Base-by-base conservation (phyloP, 2,329 filamentous ascomycete genomes). In the Pleochaeta shiraiana region DNA sequence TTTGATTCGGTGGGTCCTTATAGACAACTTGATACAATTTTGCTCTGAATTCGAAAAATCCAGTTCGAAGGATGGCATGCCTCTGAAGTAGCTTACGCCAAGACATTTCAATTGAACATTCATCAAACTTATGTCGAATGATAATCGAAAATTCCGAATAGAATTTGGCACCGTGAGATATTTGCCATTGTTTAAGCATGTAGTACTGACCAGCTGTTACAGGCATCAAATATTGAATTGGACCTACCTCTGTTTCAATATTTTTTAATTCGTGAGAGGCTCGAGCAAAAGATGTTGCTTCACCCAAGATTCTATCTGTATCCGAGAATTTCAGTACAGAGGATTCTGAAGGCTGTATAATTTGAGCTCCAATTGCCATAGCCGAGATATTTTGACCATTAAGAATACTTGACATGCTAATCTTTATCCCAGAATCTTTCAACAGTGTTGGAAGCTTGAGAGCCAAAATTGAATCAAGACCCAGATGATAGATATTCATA, bases 381-480 rank as follows among this genome's bases (percentile, higher is more conserved):
- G 83, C 79, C 1, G 74, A 71, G 26, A 95, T 78, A 0, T 83
- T 89, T 3, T 79, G 77, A 1, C 84, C 82, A 66, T 77, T 81
- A 2, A 95, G 75, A 70, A 95, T 82, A 45, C 88, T 82, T 50
- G 86, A 84, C 2, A 92, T 86, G 37, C 79, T 79, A 0, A 95
- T 73, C 14, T 75, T 74, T 7, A 95, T 74, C 0, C 78, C 81
- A 50, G 78, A 74, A 68, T 81, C 86, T 50, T 82, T 83, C 3
- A 96, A 76, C 7, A 90, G 76, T 0, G 85, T 81, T 9, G 84
- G 83, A 3, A 90, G 83, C 70, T 93, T 95, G 75, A 96, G 93
- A 1, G 90, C 86, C 67, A 86, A 92, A 73, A 96, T 95, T 0
- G 91, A 96, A 72, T 96, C 91, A 0, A 96, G 81, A 0, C 91